A percentile compares a stretch with the other conserved stretches of the same genome.
Evolutionary conservation across 2,329 filamentous ascomycete species (phyloP).

Genomic region (Lasiodiplodia sp.): DNA sequence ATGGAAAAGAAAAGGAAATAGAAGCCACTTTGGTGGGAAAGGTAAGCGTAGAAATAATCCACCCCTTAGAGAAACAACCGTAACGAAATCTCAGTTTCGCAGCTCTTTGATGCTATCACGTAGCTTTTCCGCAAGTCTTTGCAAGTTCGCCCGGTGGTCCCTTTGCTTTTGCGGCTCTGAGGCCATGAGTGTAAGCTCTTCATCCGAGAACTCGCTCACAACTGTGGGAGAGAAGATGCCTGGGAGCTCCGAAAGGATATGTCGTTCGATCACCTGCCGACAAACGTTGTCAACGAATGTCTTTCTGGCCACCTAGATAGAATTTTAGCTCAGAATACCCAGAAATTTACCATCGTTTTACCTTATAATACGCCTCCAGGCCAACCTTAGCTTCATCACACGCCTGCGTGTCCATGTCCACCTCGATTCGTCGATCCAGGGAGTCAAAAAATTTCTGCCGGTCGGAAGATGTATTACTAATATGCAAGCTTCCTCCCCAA

Average conservation of each 20-base stretch:
- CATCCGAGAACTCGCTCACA: not conserved
- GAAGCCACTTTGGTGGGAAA: too few relatives aligned
- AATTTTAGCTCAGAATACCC: not conserved
- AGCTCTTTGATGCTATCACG: constrained; percentile 29
- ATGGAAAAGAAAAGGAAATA: too few relatives aligned
- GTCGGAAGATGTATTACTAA: not conserved
- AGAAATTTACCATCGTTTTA: not conserved
- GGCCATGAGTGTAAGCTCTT: not conserved
- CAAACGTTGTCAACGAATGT: constrained; percentile 30
- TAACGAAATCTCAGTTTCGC: not conserved
- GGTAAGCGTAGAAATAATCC: not conserved
- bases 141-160: constrained; percentile 18
- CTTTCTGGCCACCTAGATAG: constrained; percentile 26
- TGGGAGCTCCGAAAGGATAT: constrained; percentile 21
- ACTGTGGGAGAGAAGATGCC: constrained; percentile 20
- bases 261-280: constrained; percentile 31
- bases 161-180: constrained; percentile 16
- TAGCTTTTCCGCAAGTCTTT: constrained; percentile 18
- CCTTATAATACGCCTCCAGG: constrained; percentile 31
- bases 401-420: constrained; percentile 29
- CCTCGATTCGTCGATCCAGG: not conserved
- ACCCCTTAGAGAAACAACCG: not conserved
- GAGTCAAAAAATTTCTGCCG: not conserved
- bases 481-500: not conserved
- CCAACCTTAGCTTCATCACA: constrained; percentile 25